Conservation (phyloP, 805 yeast species). For the Starmerella scarabaei region DNA sequence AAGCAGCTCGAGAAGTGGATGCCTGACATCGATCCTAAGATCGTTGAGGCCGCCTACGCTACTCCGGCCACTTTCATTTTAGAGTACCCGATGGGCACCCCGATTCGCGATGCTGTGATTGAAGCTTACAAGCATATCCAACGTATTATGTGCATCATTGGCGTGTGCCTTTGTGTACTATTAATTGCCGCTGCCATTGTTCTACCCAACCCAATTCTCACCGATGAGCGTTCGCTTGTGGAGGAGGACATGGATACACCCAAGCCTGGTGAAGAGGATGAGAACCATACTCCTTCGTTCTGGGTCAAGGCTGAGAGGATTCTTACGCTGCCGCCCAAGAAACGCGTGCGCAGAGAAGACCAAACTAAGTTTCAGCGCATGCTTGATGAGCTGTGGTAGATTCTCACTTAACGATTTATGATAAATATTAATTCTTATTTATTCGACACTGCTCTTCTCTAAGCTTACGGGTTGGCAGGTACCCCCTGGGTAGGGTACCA, state of each 20-base stretch:
- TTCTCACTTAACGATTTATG: not conserved
- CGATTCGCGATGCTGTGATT: conserved; percentile 46
- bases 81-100: conserved; percentile 47
- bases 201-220: conserved; percentile 41
- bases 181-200: conserved; percentile 36
- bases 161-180: conserved; percentile 41
- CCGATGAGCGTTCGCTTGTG: conserved; percentile 19
- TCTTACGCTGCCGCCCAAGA: conserved; percentile 10
- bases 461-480: no score
- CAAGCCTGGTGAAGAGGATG: not conserved
- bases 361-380: conserved; percentile 7
- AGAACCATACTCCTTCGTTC: not conserved
- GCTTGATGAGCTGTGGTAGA: conserved; percentile 10
- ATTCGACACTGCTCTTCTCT: no score
- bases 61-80: conserved; percentile 41
- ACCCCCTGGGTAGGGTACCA: no score
- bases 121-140: conserved; percentile 48
- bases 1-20: conserved; percentile 30
- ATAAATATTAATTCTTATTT: no score
- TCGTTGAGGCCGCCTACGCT: conserved; percentile 38
- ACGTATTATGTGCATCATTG: conserved; percentile 43
- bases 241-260: conserved; percentile 14
- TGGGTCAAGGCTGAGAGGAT: not conserved
- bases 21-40: conserved; percentile 25
- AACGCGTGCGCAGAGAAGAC: conserved; percentile 1